Base-by-base conservation (phyloP, 768 basidiomycete species). In the Phanerochaete sordida region DNA sequence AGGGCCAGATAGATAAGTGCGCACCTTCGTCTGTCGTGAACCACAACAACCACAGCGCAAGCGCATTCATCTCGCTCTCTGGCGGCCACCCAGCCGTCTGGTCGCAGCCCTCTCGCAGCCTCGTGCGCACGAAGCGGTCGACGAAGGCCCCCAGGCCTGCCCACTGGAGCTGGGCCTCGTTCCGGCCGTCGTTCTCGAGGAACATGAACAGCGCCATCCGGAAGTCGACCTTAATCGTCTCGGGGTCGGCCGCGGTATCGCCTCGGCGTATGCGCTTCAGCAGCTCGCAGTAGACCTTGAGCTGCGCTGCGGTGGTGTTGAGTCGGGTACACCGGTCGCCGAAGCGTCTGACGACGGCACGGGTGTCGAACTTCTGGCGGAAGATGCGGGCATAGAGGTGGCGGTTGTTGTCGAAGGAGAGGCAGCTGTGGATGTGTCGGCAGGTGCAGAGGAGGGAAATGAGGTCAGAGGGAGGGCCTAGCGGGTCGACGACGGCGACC, bases 131-230 rank as follows among this genome's bases (percentile, higher is more conserved):
- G 58, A 78, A 83, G 1, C 57, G 21, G 49, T 81, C 76, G 9
- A 83, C 74, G 45, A 81, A 84, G 4, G 61, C 62, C 37, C 77
- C 75, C 2, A 85, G 74, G 3, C 80, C 78, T 0, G 83, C 86
- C 24, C 71, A 74, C 58, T 80, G 75, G 28, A 90, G 81, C 70
- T 85, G 85, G 3, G 65, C 72, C 35, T 76, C 75, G 68, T 90
- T 90, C 68, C 79, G 79, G 33, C 86, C 86, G 70, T 90, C 87
- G 71, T 87, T 84, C 62, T 90, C 88, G 3, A 81, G 72, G 69
- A 86, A 69, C 77, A 90, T 81, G 45, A 86, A 65, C 54, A 80
- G 83, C 5, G 77, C 76, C 0, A 71, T 72, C 72, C 79, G 81
- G 23, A 90, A 75, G 19, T 82, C 77, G 26, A 71, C 70, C 19